Conservation (phyloP, 2,329 filamentous ascomycete species). For the Cadophora sp. region DNA sequence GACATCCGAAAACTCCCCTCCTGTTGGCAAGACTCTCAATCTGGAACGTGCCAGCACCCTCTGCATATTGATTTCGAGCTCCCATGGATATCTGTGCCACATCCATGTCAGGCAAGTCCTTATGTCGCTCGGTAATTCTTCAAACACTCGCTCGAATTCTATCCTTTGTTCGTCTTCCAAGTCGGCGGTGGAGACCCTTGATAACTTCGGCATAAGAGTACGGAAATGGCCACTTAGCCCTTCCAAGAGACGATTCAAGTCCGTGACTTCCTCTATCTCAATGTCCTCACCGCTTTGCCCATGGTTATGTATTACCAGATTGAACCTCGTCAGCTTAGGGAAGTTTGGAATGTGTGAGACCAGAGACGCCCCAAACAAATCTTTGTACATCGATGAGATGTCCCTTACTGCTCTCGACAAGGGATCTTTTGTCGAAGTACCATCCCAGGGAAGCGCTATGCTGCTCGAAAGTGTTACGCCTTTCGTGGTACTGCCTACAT, state of each 20-base stretch:
- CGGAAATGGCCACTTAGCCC: neutral
- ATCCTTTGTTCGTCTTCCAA: neutral
- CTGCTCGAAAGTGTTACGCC: neutral
- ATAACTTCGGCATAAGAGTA: neutral
- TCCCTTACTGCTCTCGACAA: neutral
- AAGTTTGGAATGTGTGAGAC: neutral
- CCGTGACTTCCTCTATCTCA: neutral
- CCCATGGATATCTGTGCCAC: neutral
- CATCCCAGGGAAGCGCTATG: neutral
- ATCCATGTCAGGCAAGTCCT: neutral
- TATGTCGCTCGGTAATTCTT: neutral
- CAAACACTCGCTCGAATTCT: neutral
- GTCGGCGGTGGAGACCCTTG: neutral
- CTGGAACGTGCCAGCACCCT: neutral
- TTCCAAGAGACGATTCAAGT: neutral
- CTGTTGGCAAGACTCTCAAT: neutral
- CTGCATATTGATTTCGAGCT: neutral
- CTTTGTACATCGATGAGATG: neutral
- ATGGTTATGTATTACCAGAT: neutral
- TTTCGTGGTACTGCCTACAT: neutral
- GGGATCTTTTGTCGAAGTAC: neutral
- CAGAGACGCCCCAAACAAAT: neutral
- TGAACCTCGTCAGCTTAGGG: neutral
- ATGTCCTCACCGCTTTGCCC: neutral
- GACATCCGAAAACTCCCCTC: neutral